These are phyloP conservation scores for Hysterangium stoloniferum DNA, from an alignment of 768 basidiomycete species.

Conservation along the genomic window DNA sequence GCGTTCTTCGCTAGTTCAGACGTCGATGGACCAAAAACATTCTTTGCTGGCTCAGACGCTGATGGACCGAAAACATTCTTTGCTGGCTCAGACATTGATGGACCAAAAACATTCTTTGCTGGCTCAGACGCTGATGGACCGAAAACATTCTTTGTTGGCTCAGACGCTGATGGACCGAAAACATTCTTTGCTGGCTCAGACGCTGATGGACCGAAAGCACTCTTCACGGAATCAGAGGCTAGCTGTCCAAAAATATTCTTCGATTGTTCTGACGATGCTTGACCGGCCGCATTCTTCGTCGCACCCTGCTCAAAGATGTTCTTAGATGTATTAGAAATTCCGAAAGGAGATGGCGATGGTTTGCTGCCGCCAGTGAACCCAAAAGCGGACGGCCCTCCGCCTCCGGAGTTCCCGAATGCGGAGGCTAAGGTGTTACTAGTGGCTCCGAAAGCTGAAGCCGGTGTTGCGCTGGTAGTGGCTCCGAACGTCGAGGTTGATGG, in stretches of 20 bases:
- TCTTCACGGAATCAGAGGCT: neutral
- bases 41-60: neutral
- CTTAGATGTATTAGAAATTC: neutral
- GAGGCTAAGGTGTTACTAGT: too few relatives aligned
- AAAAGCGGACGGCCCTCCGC: too few relatives aligned
- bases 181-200: too few relatives aligned
- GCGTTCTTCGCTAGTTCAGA: neutral
- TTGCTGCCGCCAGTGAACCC: too few relatives aligned
- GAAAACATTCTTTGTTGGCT: neutral
- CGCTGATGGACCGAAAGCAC: neutral
- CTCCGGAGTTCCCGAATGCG: too few relatives aligned
- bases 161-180: neutral
- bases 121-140: neutral
- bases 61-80: neutral
- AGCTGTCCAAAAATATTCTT: constrained; percentile 2
- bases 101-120: neutral
- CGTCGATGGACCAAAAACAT: neutral
- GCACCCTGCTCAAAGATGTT: neutral
- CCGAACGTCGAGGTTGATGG: too few relatives aligned
- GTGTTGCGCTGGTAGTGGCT: too few relatives aligned
- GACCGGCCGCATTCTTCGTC: neutral
- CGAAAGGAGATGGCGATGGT: neutral
- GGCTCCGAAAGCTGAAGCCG: too few relatives aligned
- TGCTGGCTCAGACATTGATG: neutral
- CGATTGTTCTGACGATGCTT: neutral